Percentiles rank a stretch among this genome's conserved stretches.
Conservation (phyloP, 306 rosid genomes). For the Urtica urens region DNA sequence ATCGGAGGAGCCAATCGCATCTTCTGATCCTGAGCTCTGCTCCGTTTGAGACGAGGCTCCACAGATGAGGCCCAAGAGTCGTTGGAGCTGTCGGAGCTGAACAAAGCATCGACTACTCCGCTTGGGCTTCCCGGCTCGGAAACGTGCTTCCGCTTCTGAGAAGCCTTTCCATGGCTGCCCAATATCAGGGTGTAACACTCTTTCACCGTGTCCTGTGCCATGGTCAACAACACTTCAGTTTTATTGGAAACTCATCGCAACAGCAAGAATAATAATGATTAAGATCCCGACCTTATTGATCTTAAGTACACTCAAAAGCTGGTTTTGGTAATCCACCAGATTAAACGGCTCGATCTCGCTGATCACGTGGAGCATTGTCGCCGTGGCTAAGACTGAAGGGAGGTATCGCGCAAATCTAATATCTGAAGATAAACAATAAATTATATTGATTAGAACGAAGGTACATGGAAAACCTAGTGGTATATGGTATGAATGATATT, state of each 20-base stretch:
- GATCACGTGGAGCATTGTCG: constrained; percentile 65
- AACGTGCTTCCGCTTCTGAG: constrained; percentile 36
- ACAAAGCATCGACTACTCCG: constrained; percentile 48
- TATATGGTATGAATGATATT: not conserved
- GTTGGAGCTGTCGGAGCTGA: constrained; percentile 52
- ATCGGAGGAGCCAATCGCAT: constrained; percentile 42
- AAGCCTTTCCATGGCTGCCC: constrained; percentile 23
- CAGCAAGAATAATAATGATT: not conserved
- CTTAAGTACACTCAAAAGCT: constrained; percentile 55
- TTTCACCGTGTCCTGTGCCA: constrained; percentile 50
- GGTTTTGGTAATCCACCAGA: constrained; percentile 46
- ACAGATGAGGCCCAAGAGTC: constrained; percentile 52
- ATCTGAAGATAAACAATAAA: constrained; percentile 31
- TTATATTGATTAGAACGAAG: no score
- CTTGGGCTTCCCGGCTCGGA: constrained; percentile 45
- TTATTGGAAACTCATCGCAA: not conserved
- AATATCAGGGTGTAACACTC: constrained; percentile 55
- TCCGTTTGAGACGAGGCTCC: constrained; percentile 45
- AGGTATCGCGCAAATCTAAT: constrained; percentile 42
- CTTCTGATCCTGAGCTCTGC: constrained; percentile 55
- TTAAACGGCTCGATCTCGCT: constrained; percentile 56
- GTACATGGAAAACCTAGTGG: no score
- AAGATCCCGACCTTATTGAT: constrained; percentile 51
- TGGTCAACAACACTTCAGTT: constrained; percentile 8
- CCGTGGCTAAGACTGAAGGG: constrained; percentile 81